Evolutionary conservation across 2,329 filamentous ascomycete species (phyloP).

Genomic region (Pseudofabraea citricarpa): DNA sequence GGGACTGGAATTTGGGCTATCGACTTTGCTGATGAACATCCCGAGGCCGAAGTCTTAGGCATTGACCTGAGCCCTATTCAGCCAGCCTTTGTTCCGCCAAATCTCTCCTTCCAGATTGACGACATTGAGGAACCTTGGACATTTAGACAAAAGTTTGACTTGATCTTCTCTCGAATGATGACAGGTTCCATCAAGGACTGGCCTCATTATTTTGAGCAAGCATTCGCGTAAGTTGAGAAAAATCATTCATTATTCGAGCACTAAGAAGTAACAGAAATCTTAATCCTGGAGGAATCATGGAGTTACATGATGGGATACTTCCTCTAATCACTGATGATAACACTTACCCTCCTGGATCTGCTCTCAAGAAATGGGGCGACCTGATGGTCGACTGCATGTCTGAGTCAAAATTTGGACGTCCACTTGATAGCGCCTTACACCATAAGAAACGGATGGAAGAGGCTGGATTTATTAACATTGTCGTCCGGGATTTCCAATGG

Average conservation of each 20-base stretch:
- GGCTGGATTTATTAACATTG: constrained; percentile 19
- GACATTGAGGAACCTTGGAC: constrained; percentile 54
- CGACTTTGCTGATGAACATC: constrained; percentile 16
- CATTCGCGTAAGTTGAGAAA: constrained; percentile 2
- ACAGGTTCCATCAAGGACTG: constrained; percentile 8
- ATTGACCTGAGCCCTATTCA: constrained; percentile 36
- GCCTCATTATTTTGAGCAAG: constrained; percentile 8
- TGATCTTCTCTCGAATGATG: constrained; percentile 45
- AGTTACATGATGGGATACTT: constrained; percentile 24
- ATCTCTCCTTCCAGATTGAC: constrained; percentile 51
- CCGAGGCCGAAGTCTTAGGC: constrained; percentile 24
- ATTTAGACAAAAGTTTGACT: constrained; percentile 51
- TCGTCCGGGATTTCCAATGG: constrained; percentile 41
- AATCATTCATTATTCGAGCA: not conserved
- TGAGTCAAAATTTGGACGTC: constrained; percentile 22
- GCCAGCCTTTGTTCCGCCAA: constrained; percentile 40
- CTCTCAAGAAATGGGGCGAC: constrained; percentile 10
- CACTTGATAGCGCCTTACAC: constrained; percentile 23
- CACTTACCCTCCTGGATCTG: constrained; percentile 5
- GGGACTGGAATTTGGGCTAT: constrained; percentile 14
- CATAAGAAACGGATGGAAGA: constrained; percentile 12
- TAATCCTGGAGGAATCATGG: constrained; percentile 27
- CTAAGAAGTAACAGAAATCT: constrained; percentile 6
- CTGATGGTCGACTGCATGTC: constrained; percentile 26
- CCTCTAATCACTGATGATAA: constrained; percentile 30